Evolutionary conservation across 768 basidiomycete genomes (phyloP).

Genomic region (Mycena filopes): DNA sequence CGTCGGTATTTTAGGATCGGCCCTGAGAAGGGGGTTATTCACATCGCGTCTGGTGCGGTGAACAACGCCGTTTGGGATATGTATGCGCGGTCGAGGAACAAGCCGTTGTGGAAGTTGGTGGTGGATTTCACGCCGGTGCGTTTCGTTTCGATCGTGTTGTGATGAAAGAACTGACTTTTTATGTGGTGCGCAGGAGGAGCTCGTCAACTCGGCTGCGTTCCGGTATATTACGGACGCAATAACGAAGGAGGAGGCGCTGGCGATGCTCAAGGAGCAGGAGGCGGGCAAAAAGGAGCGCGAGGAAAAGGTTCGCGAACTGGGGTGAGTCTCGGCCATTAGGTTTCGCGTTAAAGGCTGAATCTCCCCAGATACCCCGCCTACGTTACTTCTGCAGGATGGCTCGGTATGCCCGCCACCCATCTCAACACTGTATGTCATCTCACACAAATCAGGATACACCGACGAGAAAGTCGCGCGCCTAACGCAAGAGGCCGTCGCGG

Average conservation of each 20-base stretch:
- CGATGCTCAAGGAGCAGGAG: conserved; percentile 81
- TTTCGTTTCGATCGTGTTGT: neutral
- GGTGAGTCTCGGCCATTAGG: conserved; percentile 49
- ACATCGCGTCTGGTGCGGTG: conserved; percentile 88
- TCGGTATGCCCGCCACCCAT: conserved; percentile 55
- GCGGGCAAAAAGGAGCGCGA: conserved; percentile 84
- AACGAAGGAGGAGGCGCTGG: conserved; percentile 89
- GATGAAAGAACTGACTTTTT: neutral
- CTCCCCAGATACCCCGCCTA: conserved; percentile 86
- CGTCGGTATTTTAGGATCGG: conserved; percentile 70
- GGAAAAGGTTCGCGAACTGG: conserved; percentile 73
- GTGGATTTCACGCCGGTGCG: conserved; percentile 87
- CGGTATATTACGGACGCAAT: conserved; percentile 95
- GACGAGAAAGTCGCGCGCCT: conserved; percentile 92
- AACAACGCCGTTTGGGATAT: conserved; percentile 96
- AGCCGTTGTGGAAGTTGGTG: conserved; percentile 95
- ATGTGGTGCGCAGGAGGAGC: conserved; percentile 66
- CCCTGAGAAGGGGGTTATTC: conserved; percentile 95
- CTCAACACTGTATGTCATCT: neutral
- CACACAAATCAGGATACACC: conserved; percentile 69
- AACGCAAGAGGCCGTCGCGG: conserved; percentile 84
- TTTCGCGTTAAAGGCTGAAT: neutral
- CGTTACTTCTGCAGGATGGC: conserved; percentile 93
- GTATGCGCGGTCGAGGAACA: conserved; percentile 80
- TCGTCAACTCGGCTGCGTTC: conserved; percentile 82